phyloP scores from a whole-genome alignment of 2,329 filamentous ascomycete species.

The Ophiostoma piceae region DNA sequence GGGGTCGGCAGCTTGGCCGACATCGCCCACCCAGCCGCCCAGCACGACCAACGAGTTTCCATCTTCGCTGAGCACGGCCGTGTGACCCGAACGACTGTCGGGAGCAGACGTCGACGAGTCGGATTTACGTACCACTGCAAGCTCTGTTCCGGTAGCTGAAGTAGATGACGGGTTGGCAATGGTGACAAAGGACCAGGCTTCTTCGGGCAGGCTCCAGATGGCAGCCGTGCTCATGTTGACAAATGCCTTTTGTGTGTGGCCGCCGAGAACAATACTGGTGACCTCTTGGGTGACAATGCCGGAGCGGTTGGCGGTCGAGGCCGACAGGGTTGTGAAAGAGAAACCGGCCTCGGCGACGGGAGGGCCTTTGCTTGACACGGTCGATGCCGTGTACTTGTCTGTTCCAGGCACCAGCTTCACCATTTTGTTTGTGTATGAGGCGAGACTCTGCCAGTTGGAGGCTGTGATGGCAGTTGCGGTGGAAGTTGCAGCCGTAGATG shows the following conservation, averaged over 20 bases:
- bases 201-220: conserved; percentile 78
- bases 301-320: conserved; percentile 63
- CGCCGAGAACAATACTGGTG: conserved; percentile 75
- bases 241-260: conserved; percentile 76
- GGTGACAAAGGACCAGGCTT: conserved; percentile 76
- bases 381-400: conserved; percentile 36
- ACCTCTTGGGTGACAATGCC: conserved; percentile 62
- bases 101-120: conserved; percentile 8
- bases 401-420: conserved; percentile 53
- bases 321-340: conserved; percentile 66
- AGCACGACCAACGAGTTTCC: conserved; percentile 71
- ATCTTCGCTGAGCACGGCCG: conserved; percentile 72
- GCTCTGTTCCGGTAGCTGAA: conserved; percentile 43
- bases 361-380: conserved; percentile 48
- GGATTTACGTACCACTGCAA: conserved; percentile 39
- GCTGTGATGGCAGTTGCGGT: conserved; percentile 33
- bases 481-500: conserved; percentile 29
- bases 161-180: conserved; percentile 42
- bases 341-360: conserved; percentile 83
- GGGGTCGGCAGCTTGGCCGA: conserved; percentile 68
- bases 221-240: conserved; percentile 92
- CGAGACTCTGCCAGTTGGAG: conserved; percentile 58
- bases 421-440: conserved; percentile 78
- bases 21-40: conserved; percentile 89
- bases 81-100: conserved; percentile 81